Percentiles rank a stretch among this genome's conserved stretches.
Conservation (phyloP, 176 grass and related monocot genomes). For the Oryza meridionalis region DNA sequence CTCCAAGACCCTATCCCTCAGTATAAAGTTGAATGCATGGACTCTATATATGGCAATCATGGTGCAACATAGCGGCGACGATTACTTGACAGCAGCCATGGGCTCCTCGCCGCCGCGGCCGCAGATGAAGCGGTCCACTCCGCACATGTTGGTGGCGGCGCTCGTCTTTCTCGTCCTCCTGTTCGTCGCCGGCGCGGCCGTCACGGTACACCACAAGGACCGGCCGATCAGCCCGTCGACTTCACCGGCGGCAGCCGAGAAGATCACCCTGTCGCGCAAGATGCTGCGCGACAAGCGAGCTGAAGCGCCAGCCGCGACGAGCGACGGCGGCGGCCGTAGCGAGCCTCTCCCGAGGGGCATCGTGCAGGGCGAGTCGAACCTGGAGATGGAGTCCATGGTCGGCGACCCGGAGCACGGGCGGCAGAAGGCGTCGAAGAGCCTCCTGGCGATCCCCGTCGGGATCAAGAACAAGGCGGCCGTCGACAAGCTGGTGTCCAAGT, state of each 20-base stretch:
- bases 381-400: constrained; percentile 60
- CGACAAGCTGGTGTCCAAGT: constrained; percentile 75
- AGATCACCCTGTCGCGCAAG: not conserved
- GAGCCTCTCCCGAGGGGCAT: constrained; percentile 63
- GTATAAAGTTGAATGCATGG: too few species aligned
- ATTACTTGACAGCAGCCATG: too few species aligned
- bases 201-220: constrained; percentile 6
- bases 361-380: constrained; percentile 64
- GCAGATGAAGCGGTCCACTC: not conserved
- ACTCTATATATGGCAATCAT: too few species aligned
- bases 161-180: constrained; percentile 45
- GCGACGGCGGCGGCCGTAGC: constrained; percentile 32
- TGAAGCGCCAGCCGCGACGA: constrained; percentile 9
- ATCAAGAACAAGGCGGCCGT: constrained; percentile 78
- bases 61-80: too few species aligned
- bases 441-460: constrained; percentile 82
- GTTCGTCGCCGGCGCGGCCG: constrained; percentile 45
- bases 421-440: constrained; percentile 44
- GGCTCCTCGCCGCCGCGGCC: too few species aligned
- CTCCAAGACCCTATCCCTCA: too few species aligned
- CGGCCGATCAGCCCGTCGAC: too few species aligned
- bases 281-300: not conserved
- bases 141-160: constrained; percentile 11
- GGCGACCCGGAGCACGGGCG: constrained; percentile 42
- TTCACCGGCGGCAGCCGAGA: not conserved